phyloP scores from a whole-genome alignment of 345 rosid species.

The Pugionium cornutum region DNA sequence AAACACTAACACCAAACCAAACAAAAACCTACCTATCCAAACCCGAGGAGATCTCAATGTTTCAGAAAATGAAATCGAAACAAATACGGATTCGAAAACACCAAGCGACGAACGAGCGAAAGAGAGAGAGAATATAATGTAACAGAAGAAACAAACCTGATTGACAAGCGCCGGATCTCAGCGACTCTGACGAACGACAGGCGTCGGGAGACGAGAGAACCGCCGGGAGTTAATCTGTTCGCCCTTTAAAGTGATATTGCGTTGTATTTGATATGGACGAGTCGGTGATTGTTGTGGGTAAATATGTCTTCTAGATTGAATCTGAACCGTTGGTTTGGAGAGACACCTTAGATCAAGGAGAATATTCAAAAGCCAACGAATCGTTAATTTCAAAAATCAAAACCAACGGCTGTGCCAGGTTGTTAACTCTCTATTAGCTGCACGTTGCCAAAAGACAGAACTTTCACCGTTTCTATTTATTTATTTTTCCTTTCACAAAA shows the following conservation, averaged over 20 bases:
- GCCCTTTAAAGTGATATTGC: neutral
- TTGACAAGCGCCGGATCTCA: slow-evolving; percentile 26
- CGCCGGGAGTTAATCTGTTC: neutral
- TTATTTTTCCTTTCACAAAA: too few relatives aligned
- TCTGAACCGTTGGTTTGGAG: slow-evolving; percentile 33
- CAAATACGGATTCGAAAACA: slow-evolving; percentile 5
- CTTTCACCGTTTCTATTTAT: too few relatives aligned
- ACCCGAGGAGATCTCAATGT: slow-evolving; percentile 22
- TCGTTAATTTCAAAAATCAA: slow-evolving; percentile 10
- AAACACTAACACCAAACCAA: neutral
- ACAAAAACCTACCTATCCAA: slow-evolving; percentile 17
- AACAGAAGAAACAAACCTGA: slow-evolving; percentile 2
- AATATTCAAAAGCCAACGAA: slow-evolving; percentile 23
- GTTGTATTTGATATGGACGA: slow-evolving; percentile 9
- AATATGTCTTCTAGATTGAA: slow-evolving; percentile 18
- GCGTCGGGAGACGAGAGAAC: slow-evolving; percentile 24
- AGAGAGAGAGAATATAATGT: neutral
- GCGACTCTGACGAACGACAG: slow-evolving; percentile 18
- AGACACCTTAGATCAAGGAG: slow-evolving; percentile 34
- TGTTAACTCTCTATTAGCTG: neutral
- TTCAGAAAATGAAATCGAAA: slow-evolving; percentile 13
- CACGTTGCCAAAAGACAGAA: too few relatives aligned
- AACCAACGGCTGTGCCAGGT: slow-evolving; percentile 2
- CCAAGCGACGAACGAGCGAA: neutral
- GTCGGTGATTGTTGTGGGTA: slow-evolving; percentile 15